Base-by-base conservation (phyloP, 2,329 filamentous ascomycete species). In the Ilyonectria mors-panacis region DNA sequence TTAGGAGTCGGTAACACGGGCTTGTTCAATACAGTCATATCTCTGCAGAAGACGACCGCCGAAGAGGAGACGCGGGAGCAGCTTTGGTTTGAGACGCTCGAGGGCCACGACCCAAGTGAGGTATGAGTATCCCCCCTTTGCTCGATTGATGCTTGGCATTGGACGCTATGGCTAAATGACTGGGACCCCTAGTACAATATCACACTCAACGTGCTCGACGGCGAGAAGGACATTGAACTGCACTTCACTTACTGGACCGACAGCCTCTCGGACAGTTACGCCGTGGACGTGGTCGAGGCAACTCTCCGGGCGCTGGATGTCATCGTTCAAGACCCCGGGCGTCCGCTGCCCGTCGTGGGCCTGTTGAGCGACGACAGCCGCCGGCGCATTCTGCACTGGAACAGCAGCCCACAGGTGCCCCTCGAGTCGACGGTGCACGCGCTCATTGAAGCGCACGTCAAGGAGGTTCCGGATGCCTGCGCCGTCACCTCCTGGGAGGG, bases 21-120 rank as follows among this genome's bases (percentile, higher is more conserved):
- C 12, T 28, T 61, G 7, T 61, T 61, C 10, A 61, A 61, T 13
- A 61, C 59, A 26, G 59, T 48, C 10, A 53, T 61, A 37, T 61
- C 59, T 4, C 8, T 61, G 3, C 59, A 61, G 17, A 54, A 53
- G 37, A 17, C 55, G 2, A 5, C 37, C 13, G 28, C 26, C 1
- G 59, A 61, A 7, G 19, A 39, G 37, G 15, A 39, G 37, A 39
- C 37, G 12, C 9, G 9, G 10, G 37, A 39, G 37, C 37, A 39
- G 37, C 37, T 39, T 39, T 4, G 37, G 37, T 39, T 39, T 17
- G 37, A 39, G 37, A 13, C 37, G 37, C 12, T 17, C 12, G 37
- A 39, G 9, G 37, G 37, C 37, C 37, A 39, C 37, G 37, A 39
- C 37, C 37, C 37, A 13, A 39, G 37, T 17, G 37, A 39, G 37